Conservation (phyloP, 768 basidiomycete species). For the Hygrophoropsis aurantiaca region DNA sequence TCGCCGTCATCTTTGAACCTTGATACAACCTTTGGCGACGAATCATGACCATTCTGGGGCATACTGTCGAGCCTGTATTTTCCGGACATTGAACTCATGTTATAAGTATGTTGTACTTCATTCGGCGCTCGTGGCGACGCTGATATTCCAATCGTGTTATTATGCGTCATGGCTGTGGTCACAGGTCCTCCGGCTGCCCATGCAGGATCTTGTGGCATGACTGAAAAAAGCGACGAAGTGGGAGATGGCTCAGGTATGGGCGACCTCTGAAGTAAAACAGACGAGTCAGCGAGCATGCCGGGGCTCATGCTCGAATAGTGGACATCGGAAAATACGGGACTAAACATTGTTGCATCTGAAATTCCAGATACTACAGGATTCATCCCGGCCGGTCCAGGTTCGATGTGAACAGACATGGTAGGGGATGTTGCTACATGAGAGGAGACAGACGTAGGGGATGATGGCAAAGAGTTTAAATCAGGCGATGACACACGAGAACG, state of each 20-base stretch:
- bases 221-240: constrained; percentile 6
- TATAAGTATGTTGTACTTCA: constrained; percentile 18
- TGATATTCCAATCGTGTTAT: background rate
- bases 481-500: constrained; percentile 9
- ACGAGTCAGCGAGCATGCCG: constrained; percentile 10
- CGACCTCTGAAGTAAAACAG: constrained; percentile 12
- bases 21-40: constrained; percentile 8
- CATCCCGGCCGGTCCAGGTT: constrained; percentile 15
- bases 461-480: constrained; percentile 20
- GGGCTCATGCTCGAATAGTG: constrained; percentile 8
- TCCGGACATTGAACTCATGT: constrained; percentile 20
- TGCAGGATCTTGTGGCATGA: constrained; percentile 13
- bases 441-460: constrained; percentile 22
- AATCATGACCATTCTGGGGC: constrained; percentile 10
- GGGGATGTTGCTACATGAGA: constrained; percentile 21
- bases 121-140: constrained; percentile 17
- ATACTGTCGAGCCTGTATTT: constrained; percentile 9
- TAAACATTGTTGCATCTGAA: constrained; percentile 4
- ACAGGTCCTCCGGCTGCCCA: constrained; percentile 14
- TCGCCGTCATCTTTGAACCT: constrained; percentile 30
- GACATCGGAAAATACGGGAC: constrained; percentile 11
- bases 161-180: background rate
- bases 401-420: constrained; percentile 19
- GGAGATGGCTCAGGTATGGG: constrained; percentile 13
- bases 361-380: constrained; percentile 4